phyloP scores from a whole-genome alignment of 768 basidiomycete genomes.

The Tricholoma bakamatsutake region DNA sequence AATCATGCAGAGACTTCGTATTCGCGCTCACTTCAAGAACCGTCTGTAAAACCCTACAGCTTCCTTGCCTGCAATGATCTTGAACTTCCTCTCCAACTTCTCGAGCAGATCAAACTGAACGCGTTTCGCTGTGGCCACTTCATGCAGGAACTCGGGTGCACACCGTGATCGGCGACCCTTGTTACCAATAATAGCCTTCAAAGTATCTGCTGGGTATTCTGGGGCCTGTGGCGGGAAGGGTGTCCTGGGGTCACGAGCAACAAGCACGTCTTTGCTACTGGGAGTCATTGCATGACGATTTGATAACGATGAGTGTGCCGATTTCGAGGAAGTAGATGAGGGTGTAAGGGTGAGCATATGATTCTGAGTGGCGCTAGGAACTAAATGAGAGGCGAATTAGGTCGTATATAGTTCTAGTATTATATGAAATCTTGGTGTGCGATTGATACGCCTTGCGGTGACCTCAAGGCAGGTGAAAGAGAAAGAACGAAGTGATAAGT shows the following conservation, averaged over 20 bases:
- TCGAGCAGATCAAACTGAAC: constrained; percentile 24
- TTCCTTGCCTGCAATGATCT: constrained; percentile 36
- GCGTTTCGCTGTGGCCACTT: constrained; percentile 24
- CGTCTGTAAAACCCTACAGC: constrained; percentile 36
- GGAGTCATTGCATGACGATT: constrained; percentile 7
- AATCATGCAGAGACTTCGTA: background rate
- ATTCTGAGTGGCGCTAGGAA: background rate
- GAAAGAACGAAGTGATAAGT: background rate
- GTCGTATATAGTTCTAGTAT: background rate
- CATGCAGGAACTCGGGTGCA: constrained; percentile 39
- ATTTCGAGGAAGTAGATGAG: constrained; percentile 14
- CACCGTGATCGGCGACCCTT: constrained; percentile 37
- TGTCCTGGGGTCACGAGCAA: constrained; percentile 5
- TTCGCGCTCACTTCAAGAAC: constrained; percentile 32
- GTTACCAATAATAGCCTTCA: constrained; percentile 29
- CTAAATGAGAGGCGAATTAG: constrained; percentile 1
- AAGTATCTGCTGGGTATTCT: constrained; percentile 20
- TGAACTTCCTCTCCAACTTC: constrained; percentile 30
- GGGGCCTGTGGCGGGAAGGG: constrained; percentile 9
- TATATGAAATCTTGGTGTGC: constrained; percentile 2
- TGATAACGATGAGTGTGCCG: constrained; percentile 11
- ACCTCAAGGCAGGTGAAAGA: constrained; percentile 19
- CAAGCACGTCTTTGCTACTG: constrained; percentile 7
- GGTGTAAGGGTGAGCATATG: constrained; percentile 16
- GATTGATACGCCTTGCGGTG: constrained; percentile 20